Evolutionary conservation across 164 flowering plant species (phyloP), one percentile per base, ranked within the genome.

Genomic region (Paratinospora sagittata): DNA sequence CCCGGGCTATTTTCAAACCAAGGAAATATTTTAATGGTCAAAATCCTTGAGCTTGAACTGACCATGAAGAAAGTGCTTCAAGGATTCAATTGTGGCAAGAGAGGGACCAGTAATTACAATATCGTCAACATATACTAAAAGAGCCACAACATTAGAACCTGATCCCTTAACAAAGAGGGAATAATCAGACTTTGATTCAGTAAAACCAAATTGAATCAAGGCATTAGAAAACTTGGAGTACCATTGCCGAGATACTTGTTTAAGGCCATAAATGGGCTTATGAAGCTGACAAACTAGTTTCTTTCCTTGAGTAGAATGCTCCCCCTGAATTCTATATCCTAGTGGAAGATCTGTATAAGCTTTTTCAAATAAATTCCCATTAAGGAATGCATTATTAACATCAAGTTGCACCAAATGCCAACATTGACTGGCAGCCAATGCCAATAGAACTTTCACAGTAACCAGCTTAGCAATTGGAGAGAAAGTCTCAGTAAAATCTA

Each of bases 91-190:
- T 0, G 1, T 6, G 14, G 6, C 19, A 11, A 26, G 17, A 45
- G 17, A 5, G n/a, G 27, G 30, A 14, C 69, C 62, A 0, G 69
- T 30, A 8, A 72, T 23, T 1, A 65, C 66, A 3, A 72, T 36
- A 37, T 65, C 74, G 65, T 72, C 74, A n/a, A 72, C 74, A 65
- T 65, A 72, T 3, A 72, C 69, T 11, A 72, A 27, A 19, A 45
- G 33, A 64, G 26, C 41, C 19, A 37, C 16, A 66, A 66, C 39
- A 17, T 41, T 17, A 43, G 62, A 45, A 72, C 24, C 14, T 10
- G 13, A 64, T 0, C 74, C 43, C 10, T 64, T 47, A 12, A 49
- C 52, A 26, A 72, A 72, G 9, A 72, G 36, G 19, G 69, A 65
- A 14, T 34, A 72, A 21, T 72, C 69, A 1, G 52, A 19, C 16